Evolutionary conservation across 1,284 basidiomycete genomes (phyloP).

Genomic region (Gomphus bonarii): DNA sequence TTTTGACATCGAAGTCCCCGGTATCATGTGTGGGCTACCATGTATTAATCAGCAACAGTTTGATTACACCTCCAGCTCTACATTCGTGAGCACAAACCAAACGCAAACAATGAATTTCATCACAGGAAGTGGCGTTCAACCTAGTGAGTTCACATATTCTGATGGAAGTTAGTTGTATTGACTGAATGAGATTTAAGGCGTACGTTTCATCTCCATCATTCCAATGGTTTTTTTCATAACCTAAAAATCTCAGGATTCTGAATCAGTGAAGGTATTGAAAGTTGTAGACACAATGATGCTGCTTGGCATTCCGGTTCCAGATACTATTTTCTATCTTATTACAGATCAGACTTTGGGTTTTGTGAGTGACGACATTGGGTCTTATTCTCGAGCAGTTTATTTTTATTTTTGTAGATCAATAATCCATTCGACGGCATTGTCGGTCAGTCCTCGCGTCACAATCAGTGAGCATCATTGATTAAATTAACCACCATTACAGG

Average conservation of each 20-base stretch:
- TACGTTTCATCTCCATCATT: neutral
- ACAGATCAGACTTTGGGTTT: conserved; percentile 6
- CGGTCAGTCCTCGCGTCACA: neutral
- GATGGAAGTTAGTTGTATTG: neutral
- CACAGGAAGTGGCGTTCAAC: neutral
- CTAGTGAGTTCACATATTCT: neutral
- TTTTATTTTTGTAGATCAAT: neutral
- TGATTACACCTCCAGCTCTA: conserved; percentile 5
- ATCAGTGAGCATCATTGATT: neutral
- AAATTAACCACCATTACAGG: neutral
- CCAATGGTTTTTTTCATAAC: neutral
- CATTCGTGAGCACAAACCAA: neutral
- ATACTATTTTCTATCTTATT: neutral
- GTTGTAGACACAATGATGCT: conserved; percentile 6
- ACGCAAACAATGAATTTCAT: neutral
- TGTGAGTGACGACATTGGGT: neutral
- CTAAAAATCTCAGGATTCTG: neutral
- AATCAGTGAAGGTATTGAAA: conserved; percentile 4
- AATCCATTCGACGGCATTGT: conserved; percentile 6
- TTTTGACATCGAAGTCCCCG: conserved; percentile 6
- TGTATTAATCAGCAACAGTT: conserved; percentile 5
- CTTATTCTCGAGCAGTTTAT: neutral
- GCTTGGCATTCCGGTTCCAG: neutral
- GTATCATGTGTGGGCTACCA: conserved; percentile 7
- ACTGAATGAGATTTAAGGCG: neutral